A percentile compares a stretch with the other conserved stretches of the same genome.
Evolutionary conservation across 306 rosid species (phyloP).

Genomic region (Citrullus amarus): DNA sequence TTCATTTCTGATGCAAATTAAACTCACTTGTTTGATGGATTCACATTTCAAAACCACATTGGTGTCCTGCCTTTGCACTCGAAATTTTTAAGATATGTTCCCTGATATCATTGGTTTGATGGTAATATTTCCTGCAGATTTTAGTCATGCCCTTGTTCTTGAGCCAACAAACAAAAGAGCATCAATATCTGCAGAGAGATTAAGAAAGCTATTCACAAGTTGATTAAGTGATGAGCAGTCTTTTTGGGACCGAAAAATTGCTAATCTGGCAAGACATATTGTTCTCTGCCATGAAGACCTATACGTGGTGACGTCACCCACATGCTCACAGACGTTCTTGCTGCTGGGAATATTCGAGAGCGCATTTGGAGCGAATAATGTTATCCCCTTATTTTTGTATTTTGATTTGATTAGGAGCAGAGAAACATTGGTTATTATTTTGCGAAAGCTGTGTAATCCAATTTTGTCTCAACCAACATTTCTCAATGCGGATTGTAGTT

Average conservation of each 20-base stretch:
- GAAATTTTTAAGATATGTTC: neutral
- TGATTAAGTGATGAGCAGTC: neutral
- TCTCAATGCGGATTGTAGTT: neutral
- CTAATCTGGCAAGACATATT: neutral
- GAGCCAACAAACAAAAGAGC: constrained; percentile 99
- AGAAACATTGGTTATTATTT: constrained; percentile 7
- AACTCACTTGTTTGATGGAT: neutral
- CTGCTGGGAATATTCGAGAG: neutral
- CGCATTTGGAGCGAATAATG: neutral
- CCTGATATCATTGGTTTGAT: constrained; percentile 8
- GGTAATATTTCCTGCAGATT: constrained; percentile 45
- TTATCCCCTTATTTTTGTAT: neutral
- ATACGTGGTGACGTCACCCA: neutral
- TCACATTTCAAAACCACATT: neutral
- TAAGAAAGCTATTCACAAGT: constrained; percentile 64
- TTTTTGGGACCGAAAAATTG: neutral
- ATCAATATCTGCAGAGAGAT: constrained; percentile 52
- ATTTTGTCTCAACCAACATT: constrained; percentile 1
- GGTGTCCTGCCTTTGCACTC: neutral
- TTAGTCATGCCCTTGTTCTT: constrained; percentile 70
- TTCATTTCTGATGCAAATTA: neutral
- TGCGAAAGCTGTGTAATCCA: neutral
- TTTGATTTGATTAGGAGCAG: neutral
- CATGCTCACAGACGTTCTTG: neutral
- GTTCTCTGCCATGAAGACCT: neutral